Base-by-base conservation (phyloP, 1,284 basidiomycete genomes). In the Sporisorium sorghi region DNA sequence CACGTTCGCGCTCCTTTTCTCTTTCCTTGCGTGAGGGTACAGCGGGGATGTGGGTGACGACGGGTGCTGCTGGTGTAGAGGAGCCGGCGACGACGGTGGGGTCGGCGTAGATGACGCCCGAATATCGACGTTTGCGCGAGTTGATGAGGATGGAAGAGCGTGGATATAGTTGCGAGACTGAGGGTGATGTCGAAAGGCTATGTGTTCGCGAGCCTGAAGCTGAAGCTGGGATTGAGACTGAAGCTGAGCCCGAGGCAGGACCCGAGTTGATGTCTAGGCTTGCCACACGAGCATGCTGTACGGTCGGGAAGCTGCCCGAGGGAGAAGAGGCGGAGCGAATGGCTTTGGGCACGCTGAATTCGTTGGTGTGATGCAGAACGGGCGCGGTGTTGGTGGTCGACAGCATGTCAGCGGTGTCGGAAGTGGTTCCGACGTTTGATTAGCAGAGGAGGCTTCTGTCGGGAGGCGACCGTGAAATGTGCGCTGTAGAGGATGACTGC, bases 141-240 rank as follows among this genome's bases (percentile, higher is more conserved):
- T 74, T 74, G 67, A 74, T 64, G 33, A 74, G 58, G 57, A 74
- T 74, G 17, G 72, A 74, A 14, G 62, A 66, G 62, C 72, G 66
- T 23, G 72, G 72, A 23, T 62, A 63, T 48, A 50, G 37, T 8
- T 65, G 61, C 1, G 50, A 53, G 19, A 46, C 40, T 3, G 72
- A 66, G 2, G 58, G 51, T 1, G 72, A 65, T 2, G 48, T 32
- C 23, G 65, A 58, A 42, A 73, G 65, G 44, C 51, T 60, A 30
- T 58, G 57, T 11, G 49, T 39, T 1, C 33, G 56, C 2, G 70
- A 61, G 12, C 23, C 43, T 23, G 53, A 26, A 35, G 40, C 57
- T 11, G 54, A 46, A 6, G 8, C 44, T 15, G 46, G 12, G 26
- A 4, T 19, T n/a, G 46, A 47, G 23, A 9, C 24, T 28, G 44